Evolutionary conservation across 768 basidiomycete genomes (phyloP), one percentile per base, ranked within the genome.

Genomic region (Lentinula sp.): DNA sequence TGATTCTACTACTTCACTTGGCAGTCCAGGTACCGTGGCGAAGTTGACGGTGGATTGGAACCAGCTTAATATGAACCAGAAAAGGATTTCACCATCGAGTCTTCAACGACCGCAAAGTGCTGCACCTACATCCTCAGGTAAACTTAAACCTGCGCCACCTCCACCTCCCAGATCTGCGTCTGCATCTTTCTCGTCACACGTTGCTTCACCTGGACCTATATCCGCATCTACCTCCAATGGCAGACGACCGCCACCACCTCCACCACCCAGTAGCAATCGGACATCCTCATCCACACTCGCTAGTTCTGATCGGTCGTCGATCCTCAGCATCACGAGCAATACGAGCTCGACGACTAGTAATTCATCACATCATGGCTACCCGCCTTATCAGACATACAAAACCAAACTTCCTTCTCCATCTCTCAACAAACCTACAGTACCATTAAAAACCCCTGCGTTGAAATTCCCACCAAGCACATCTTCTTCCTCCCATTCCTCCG

Each of bases 271-370:
- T 18, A n/a, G 62, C 43, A 69, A 65, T 57, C 67, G 75, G 9
- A 70, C 76, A 7, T 70, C 75, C 40, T 69, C 73, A 5, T 62
- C 58, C 11, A 62, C 65, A 4, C 81, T 80, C 28, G 74, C 78
- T 5, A 21, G 49, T 11, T 87, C 87, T 2, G 86, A 88, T 65
- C 80, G 84, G 39, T 83, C 86, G 1, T 87, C 87, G 35, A 82
- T 86, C 51, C 77, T 80, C 21, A 88, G 85, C 69, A 78, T 71
- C 7, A 68, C 75, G 21, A 83, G 42, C 28, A 55, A 69, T 56
- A 74, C 42, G 10, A 73, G 64, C 69, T 23, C 55, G 13, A 43
- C 28, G 13, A 43, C 42, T 16, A 56, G 18, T 15, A 68, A 70
- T 34, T 76, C 77, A 13, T 9, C 13, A 15, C 34, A 56, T n/a